Percentiles rank a stretch among this genome's conserved stretches.
Conservation (phyloP, 2,329 filamentous ascomycete species). For the Cercospora sesami region DNA sequence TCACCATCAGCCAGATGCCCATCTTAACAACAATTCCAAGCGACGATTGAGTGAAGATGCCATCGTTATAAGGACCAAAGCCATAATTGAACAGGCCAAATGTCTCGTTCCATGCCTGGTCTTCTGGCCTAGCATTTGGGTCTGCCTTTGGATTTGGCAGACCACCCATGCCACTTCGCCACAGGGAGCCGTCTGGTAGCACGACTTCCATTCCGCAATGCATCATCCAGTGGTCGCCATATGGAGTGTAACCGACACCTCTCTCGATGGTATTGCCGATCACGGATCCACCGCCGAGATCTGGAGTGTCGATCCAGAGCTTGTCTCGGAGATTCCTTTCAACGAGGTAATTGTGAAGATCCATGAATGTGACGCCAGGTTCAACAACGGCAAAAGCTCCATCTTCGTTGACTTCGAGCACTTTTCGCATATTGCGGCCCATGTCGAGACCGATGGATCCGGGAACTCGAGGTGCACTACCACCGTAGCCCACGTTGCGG, state of each 20-base stretch:
- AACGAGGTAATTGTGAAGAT: slow-evolving; percentile 53
- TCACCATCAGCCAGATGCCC: slow-evolving; percentile 57
- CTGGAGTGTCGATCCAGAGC: slow-evolving; percentile 50
- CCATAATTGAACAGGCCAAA: slow-evolving; percentile 40
- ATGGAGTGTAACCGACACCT: slow-evolving; percentile 43
- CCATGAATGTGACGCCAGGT: slow-evolving; percentile 57
- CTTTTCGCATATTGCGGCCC: slow-evolving; percentile 55
- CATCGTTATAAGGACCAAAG: slow-evolving; percentile 42
- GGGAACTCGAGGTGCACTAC: slow-evolving; percentile 55
- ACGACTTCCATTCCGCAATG: slow-evolving; percentile 50
- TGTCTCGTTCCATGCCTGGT: slow-evolving; percentile 27
- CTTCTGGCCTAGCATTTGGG: slow-evolving; percentile 24
- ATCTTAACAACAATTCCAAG: slow-evolving; percentile 50
- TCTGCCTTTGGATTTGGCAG: slow-evolving; percentile 36
- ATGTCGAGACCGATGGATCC: slow-evolving; percentile 55
- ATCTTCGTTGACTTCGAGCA: slow-evolving; percentile 54
- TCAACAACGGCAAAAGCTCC: slow-evolving; percentile 55
- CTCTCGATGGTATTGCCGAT: slow-evolving; percentile 54
- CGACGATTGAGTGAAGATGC: slow-evolving; percentile 41
- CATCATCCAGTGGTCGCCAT: slow-evolving; percentile 49
- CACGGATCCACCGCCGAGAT: slow-evolving; percentile 53
- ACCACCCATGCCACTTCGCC: slow-evolving; percentile 47
- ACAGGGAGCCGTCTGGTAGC: slow-evolving; percentile 42
- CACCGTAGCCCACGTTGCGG: slow-evolving; percentile 56
- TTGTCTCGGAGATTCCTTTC: slow-evolving; percentile 41